Base-by-base conservation (phyloP, 1,284 basidiomycete species). In the Ganoderma lucidum region DNA sequence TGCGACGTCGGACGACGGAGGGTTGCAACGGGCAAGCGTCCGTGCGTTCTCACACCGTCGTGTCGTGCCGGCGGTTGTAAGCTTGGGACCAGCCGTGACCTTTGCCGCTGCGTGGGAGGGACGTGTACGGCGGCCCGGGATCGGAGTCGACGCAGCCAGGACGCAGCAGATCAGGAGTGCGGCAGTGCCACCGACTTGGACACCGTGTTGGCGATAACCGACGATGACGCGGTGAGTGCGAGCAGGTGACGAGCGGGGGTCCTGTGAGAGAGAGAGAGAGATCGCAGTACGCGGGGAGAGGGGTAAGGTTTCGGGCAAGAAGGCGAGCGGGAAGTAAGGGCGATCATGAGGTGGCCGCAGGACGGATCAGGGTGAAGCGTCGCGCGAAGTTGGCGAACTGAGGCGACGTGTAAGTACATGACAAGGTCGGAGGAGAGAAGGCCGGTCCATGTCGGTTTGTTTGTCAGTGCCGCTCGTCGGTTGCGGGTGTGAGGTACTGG, bases 331-430 rank as follows among this genome's bases (percentile, higher is more conserved):
- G 12, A 17, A 56, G 56, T 14, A 39, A 59, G 56, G 56, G 35
- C 56, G 56, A 59, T 59, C 56, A 59, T 59, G 56, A 59, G 56
- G 15, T 56, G 56, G 56, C 56, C 17, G 56, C 53, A 32, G 53
- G 53, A 56, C 53, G 53, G 53, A 56, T 56, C 53, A 35, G 53
- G 53, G 15, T 35, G 32, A 39, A 59, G 35, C 30, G 30, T 39
- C 56, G 56, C 56, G 56, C 56, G 56, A 59, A 30, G 35, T 39
- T 35, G 35, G 35, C 35, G 35, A 35, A 35, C 35, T 35, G 35
- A 35, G 55, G 19, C 32, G 56, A 59, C n/a, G 56, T 17, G 35
- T 59, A 35, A 35, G 56, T 37, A 23, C 23, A 23, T 23, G 23
- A 23, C 23, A 39, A 28, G 32, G 23, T 64, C 62, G 62, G 66